These are phyloP conservation scores for Apiotrichum veenhuisii DNA, from an alignment of 1,284 basidiomycete species.

Conservation along the genomic window DNA sequence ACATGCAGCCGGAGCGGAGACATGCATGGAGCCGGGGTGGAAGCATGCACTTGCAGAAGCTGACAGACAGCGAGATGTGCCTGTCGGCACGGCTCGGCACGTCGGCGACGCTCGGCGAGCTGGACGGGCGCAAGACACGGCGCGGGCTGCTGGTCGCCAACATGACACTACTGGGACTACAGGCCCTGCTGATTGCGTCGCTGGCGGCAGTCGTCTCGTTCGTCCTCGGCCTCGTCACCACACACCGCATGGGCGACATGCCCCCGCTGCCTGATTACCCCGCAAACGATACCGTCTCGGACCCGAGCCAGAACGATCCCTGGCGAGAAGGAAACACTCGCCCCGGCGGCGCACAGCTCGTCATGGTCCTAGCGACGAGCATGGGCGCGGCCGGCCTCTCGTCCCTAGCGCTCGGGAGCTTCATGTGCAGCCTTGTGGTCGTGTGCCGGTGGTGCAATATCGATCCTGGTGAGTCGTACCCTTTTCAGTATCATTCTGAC, in stretches of 20 bases:
- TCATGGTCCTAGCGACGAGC: slow-evolving; percentile 80
- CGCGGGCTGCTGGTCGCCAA: slow-evolving; percentile 74
- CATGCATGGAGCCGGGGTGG: too few species aligned
- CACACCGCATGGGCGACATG: slow-evolving; percentile 48
- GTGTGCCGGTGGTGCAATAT: slow-evolving; percentile 68
- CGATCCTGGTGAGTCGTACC: slow-evolving; percentile 68
- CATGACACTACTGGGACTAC: slow-evolving; percentile 82
- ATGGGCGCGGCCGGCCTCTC: slow-evolving; percentile 84
- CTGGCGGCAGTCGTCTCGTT: slow-evolving; percentile 79
- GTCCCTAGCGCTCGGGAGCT: slow-evolving; percentile 76
- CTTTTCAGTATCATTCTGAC: neutral
- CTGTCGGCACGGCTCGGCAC: slow-evolving; percentile 45
- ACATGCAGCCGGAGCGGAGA: too few species aligned
- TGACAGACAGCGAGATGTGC: slow-evolving; percentile 49
- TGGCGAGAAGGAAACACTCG: slow-evolving; percentile 49
- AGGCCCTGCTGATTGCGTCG: slow-evolving; percentile 84
- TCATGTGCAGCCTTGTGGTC: slow-evolving; percentile 85
- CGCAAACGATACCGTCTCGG: slow-evolving; percentile 10
- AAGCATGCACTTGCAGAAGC: neutral
- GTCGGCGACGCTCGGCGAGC: slow-evolving; percentile 70
- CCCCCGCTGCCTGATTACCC: slow-evolving; percentile 15
- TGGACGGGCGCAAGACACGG: slow-evolving; percentile 68
- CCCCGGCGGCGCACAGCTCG: slow-evolving; percentile 54
- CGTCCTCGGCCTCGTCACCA: slow-evolving; percentile 64
- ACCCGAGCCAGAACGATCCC: slow-evolving; percentile 16